A percentile compares a stretch with the other conserved stretches of the same genome.
These are phyloP conservation scores for Oryza punctata DNA, from an alignment of 176 grass and related monocot genomes.

Conservation along the genomic window DNA sequence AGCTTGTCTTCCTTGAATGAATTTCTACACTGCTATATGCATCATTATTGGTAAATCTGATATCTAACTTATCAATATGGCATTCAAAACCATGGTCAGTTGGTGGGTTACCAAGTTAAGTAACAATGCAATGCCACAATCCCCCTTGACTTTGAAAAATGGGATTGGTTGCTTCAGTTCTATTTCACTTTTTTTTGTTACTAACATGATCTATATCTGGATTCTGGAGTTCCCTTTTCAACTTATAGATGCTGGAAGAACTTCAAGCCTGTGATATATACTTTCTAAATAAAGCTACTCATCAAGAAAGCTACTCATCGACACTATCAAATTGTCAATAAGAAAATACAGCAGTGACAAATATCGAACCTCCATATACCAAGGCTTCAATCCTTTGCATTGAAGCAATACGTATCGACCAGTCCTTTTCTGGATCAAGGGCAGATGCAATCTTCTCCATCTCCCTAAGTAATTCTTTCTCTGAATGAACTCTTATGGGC, in stretches of 20 bases:
- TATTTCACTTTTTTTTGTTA: background rate
- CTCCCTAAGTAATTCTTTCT: conserved; percentile 80
- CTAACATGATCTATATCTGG: background rate
- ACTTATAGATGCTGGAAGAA: conserved; percentile 8
- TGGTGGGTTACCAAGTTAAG: background rate
- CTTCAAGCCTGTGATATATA: background rate
- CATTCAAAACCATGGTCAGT: background rate
- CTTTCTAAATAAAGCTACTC: conserved; percentile 40
- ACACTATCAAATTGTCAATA: conserved; percentile 23
- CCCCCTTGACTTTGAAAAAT: background rate
- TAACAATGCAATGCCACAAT: background rate
- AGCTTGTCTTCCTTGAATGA: background rate
- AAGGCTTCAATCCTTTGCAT: conserved; percentile 86
- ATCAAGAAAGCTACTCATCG: conserved; percentile 30
- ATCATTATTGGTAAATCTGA: background rate
- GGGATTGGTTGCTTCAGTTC: background rate
- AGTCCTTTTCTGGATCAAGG: conserved; percentile 86
- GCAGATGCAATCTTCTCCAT: conserved; percentile 71
- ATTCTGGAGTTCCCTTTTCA: conserved; percentile 14
- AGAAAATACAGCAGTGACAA: conserved; percentile 17
- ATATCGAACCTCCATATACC: conserved; percentile 62
- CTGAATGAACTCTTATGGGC: conserved; percentile 76
- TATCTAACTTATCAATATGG: background rate
- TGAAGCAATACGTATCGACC: conserved; percentile 73
- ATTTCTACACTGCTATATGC: conserved; percentile 21